These are phyloP conservation scores for Castanea sativa DNA, from an alignment of 306 rosid genomes.

Conservation along the genomic window DNA sequence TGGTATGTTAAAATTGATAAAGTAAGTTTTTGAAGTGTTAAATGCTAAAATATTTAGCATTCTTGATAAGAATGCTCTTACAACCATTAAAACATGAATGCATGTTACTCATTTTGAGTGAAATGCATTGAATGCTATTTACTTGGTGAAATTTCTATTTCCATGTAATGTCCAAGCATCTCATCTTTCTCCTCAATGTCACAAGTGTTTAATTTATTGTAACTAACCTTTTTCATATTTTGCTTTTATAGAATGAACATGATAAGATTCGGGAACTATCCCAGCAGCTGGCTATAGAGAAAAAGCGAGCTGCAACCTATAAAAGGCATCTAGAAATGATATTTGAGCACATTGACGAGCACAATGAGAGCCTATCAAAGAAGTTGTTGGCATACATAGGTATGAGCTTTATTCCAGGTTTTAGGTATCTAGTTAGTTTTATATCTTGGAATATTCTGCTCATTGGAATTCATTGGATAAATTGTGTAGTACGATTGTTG, in stretches of 20 bases:
- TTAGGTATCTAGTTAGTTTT: conserved; percentile 37
- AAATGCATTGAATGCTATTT: neutral
- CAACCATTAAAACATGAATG: neutral
- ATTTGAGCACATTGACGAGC: conserved; percentile 89
- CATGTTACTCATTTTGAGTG: neutral
- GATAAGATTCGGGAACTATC: conserved; percentile 88
- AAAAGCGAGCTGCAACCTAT: conserved; percentile 77
- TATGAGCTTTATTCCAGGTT: conserved; percentile 24
- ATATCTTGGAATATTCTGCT: conserved; percentile 38
- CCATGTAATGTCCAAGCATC: neutral
- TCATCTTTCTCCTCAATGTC: neutral
- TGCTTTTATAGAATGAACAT: conserved; percentile 63
- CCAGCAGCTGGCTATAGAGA: conserved; percentile 84
- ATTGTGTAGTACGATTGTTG: conserved; percentile 6
- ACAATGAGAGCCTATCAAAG: conserved; percentile 75
- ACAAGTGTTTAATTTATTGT: neutral
- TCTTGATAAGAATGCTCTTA: no score
- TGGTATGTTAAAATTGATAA: no score
- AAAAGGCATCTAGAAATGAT: conserved; percentile 91
- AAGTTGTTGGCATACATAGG: conserved; percentile 39
- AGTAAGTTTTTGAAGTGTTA: no score
- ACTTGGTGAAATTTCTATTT: neutral
- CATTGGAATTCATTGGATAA: conserved; percentile 39
- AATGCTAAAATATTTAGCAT: no score
- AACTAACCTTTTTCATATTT: conserved; percentile 15